Base-by-base conservation (phyloP, 768 basidiomycete genomes). In the Aureoboletus auriporus region DNA sequence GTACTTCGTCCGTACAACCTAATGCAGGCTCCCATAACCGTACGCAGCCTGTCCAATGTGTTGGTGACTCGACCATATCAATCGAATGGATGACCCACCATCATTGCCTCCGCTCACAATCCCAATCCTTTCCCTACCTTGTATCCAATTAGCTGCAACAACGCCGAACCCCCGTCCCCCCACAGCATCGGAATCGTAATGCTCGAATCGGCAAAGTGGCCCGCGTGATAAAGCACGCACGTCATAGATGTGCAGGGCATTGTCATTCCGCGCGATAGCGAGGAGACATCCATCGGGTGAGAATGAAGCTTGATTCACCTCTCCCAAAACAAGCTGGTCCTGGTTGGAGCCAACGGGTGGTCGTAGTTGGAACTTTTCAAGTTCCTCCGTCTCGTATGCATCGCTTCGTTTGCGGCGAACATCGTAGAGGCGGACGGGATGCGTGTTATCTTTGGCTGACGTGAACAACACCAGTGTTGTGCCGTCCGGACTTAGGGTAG, bases 51-150 rank as follows among this genome's bases (percentile, higher is more conserved):
- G 36, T 38, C 37, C 36, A 50, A 30, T 38, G 36, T 27, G 27
- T 52, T 31, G 62, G 41, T 30, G 29, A 30, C 20, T 23, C 5
- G 36, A 34, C 33, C 12, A 13, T 37, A 17, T 38, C 6, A 5
- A 16, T 39, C 28, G 38, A 14, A 38, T 33, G 17, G 12, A 37
- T 10, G 41, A 58, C 75, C 47, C 52, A 84, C 85, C 84, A 58
- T 88, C 85, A 31, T 75, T 70, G 0, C 85, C 84, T 4, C 80
- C 83, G 8, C 78, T 83, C 16, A 82, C 61, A 16, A 86, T 70
- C 5, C 79, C 77, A n/a, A 72, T 53, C 60, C 73, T 64, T 12
- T 56, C 48, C 39, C 67, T 63, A 8, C 65, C 69, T 43, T 78
- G 68, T 12, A 80, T 63, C 84, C 84, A 87, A 39, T 75, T 64